Conservation (phyloP, 495 filamentous ascomycete genomes). For the Penicillium psychrofluorescens region DNA sequence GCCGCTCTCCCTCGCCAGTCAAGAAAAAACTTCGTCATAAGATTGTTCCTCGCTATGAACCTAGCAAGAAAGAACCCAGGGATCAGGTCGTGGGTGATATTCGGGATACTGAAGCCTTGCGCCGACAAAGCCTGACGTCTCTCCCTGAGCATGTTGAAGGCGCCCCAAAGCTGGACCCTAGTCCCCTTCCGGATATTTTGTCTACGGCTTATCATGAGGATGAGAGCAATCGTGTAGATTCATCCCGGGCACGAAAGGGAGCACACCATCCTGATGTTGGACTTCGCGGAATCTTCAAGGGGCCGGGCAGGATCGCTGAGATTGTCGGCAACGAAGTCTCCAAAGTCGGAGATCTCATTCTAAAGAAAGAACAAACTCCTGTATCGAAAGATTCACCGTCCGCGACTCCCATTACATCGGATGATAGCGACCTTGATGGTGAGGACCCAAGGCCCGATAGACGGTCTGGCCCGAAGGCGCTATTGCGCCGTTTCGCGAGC, state of each 20-base stretch:
- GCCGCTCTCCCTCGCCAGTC: constrained; percentile 43
- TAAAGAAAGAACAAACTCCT: constrained; percentile 37
- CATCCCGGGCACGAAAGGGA: constrained; percentile 17
- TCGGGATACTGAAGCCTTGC: constrained; percentile 10
- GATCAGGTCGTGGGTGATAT: constrained; percentile 11
- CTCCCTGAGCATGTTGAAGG: constrained; percentile 10
- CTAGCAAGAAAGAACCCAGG: constrained; percentile 27
- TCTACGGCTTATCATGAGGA: constrained; percentile 23
- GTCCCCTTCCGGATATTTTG: constrained; percentile 23
- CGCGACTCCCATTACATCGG: constrained; percentile 29
- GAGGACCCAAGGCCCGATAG: constrained; percentile 25
- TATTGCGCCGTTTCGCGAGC: constrained; percentile 25
- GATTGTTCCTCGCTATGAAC: constrained; percentile 36
- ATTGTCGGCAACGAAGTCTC: constrained; percentile 50
- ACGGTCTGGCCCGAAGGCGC: constrained; percentile 17
- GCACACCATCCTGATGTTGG: constrained; percentile 27
- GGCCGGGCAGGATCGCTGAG: constrained; percentile 43
- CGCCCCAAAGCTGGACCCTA: constrained; percentile 19
- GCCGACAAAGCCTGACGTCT: constrained; percentile 8
- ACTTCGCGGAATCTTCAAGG: constrained; percentile 48
- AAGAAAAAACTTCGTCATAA: constrained; percentile 39
- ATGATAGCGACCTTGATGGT: constrained; percentile 36
- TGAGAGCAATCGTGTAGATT: constrained; percentile 11
- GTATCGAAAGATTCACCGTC: constrained; percentile 35
- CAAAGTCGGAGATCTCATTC: constrained; percentile 48